Conservation (phyloP, 192 early-diverging fungal genomes). For the Rhizophagus sp. region DNA sequence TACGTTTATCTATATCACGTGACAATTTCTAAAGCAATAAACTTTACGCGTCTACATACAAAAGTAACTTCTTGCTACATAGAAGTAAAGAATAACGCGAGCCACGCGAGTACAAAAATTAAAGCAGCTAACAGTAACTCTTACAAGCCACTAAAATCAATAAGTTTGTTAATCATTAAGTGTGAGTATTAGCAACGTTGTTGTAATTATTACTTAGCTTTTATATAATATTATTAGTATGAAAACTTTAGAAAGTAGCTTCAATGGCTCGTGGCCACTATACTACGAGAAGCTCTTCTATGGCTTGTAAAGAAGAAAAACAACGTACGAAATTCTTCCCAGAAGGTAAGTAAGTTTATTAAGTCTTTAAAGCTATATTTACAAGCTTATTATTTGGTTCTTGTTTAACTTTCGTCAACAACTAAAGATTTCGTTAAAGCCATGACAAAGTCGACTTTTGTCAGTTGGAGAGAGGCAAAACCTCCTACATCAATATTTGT, state of each 20-base stretch:
- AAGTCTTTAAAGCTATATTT: neutral
- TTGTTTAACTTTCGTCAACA: no score
- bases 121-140: no score
- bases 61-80: no score
- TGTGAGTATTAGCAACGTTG: neutral
- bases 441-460: neutral
- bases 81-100: no score
- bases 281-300: constrained; percentile 20
- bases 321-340: constrained; percentile 9
- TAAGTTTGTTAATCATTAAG: neutral
- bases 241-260: neutral
- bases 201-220: neutral
- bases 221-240: neutral
- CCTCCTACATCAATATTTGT: neutral
- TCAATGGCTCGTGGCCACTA: constrained; percentile 27
- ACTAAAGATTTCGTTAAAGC: neutral
- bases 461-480: neutral
- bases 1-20: no score
- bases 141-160: no score
- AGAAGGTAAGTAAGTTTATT: constrained; percentile 16
- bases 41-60: no score
- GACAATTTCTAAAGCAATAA: no score
- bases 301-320: constrained; percentile 21
- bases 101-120: no score
- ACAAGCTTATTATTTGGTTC: neutral